Evolutionary conservation across 2,329 filamentous ascomycete species (phyloP), one percentile per base, ranked within the genome.

Genomic region (Penicillium sp.): DNA sequence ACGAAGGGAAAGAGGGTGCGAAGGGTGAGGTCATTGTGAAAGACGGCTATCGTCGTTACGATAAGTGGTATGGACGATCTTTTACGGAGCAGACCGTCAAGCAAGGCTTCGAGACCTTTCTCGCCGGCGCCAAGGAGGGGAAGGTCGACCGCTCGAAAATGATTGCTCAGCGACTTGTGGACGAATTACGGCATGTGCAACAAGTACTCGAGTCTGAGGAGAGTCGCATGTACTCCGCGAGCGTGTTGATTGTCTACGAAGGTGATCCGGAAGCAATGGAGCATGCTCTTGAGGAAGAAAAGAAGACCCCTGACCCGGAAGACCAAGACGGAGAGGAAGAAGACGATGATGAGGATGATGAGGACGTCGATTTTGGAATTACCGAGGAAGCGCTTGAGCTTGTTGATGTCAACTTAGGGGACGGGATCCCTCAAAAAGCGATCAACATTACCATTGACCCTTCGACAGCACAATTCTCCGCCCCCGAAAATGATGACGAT

Each of bases 221-320:
- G 74, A 88, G 84, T 69, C 79, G 87, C 52, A 89, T 90, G 87
- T 89, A 89, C 72, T 86, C 85, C 14, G 82, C 87, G 0, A 89
- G 85, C 67, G 79, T 90, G 16, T 72, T 90, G 51, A 82, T 89
- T 40, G 84, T 89, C 14, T 90, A 89, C 66, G 87, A 90, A 73
- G 87, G 87, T 6, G 85, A 89, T 65, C 75, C 79, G 1, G 78
- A 83, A 22, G 83, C 83, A 22, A 80, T 88, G 57, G 79, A 83
- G 55, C 75, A 77, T 43, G 79, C 82, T 0, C 72, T 85, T 42
- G 75, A 78, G 26, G 76, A 77, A 38, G 78, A 81, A 80, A 62
- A 72, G 64, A 75, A 76, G 76, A 57, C 67, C 26, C 70, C 68
- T 56, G 69, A 67, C 43, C 64, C 57, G 22, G 63, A 49, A 14